A percentile compares a stretch with the other conserved stretches of the same genome.
phyloP scores from a whole-genome alignment of 805 yeast species.

The Starmerella vaccinii region DNA sequence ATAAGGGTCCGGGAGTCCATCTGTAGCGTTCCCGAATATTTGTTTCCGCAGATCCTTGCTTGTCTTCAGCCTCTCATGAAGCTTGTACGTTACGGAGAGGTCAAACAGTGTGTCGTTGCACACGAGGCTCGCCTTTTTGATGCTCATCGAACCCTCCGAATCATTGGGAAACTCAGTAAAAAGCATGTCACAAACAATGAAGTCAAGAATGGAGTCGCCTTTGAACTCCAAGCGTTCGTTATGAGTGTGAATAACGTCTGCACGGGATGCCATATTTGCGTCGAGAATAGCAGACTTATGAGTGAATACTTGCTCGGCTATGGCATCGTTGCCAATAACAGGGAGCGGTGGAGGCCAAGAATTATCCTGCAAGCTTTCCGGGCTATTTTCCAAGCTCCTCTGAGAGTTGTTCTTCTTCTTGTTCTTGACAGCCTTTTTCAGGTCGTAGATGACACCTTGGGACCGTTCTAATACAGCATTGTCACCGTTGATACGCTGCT shows the following conservation, averaged over 20 bases:
- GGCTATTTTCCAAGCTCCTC: background rate
- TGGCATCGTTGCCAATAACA: slow-evolving; percentile 44
- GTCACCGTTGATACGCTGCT: slow-evolving; percentile 11
- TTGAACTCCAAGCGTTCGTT: slow-evolving; percentile 83
- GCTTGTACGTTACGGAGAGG: slow-evolving; percentile 59
- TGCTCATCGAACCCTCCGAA: slow-evolving; percentile 72
- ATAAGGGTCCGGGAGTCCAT: slow-evolving; percentile 10
- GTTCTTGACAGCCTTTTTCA: slow-evolving; percentile 6
- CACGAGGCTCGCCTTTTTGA: slow-evolving; percentile 57
- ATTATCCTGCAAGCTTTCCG: background rate
- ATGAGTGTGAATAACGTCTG: slow-evolving; percentile 51
- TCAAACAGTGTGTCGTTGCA: slow-evolving; percentile 61
- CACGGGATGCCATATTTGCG: slow-evolving; percentile 47
- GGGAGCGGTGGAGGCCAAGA: slow-evolving; percentile 64
- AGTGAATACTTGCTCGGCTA: slow-evolving; percentile 62
- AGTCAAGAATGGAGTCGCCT: slow-evolving; percentile 78
- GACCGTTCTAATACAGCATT: slow-evolving; percentile 7
- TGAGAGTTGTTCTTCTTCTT: background rate
- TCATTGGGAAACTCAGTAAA: slow-evolving; percentile 57
- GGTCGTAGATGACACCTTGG: slow-evolving; percentile 2
- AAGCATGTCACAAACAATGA: slow-evolving; percentile 57
- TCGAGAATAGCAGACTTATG: slow-evolving; percentile 51
- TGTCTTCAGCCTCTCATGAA: slow-evolving; percentile 33
- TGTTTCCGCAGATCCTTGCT: slow-evolving; percentile 14
- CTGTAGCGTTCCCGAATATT: background rate